These are phyloP conservation scores for Pseudogymnoascus sp. DNA, from an alignment of 2,329 filamentous ascomycete genomes.

Conservation along the genomic window DNA sequence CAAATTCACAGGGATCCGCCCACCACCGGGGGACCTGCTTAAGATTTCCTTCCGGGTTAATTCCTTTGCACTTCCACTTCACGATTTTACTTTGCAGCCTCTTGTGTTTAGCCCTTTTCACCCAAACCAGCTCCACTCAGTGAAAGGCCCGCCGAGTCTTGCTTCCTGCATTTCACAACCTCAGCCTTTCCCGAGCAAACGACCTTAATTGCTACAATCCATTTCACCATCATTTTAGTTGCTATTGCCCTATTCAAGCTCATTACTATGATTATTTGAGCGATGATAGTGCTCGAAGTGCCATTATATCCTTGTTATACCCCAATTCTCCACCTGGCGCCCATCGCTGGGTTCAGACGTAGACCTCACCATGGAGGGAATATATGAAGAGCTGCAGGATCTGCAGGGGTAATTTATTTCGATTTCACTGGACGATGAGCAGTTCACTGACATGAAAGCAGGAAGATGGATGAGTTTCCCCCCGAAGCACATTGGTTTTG, in stretches of 20 bases:
- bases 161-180: not conserved
- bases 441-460: not conserved
- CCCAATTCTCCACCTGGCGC: slow-evolving; percentile 3
- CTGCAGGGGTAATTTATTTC: not conserved
- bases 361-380: slow-evolving; percentile 5
- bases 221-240: not conserved
- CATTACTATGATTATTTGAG: not conserved
- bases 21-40: not conserved
- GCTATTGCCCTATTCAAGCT: not conserved
- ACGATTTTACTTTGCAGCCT: not conserved
- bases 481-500: slow-evolving; percentile 55
- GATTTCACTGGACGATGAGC: not conserved
- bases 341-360: slow-evolving; percentile 1
- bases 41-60: not conserved
- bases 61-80: not conserved
- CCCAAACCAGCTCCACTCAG: not conserved
- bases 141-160: not conserved
- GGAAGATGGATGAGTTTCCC: slow-evolving; percentile 18
- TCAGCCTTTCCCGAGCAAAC: not conserved
- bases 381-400: slow-evolving; percentile 6
- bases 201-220: not conserved
- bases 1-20: not conserved
- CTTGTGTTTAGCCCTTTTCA: not conserved
- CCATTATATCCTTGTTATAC: not conserved
- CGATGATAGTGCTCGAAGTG: slow-evolving; percentile 2